These are phyloP conservation scores for Botrytis cinerea DNA, from an alignment of 2,329 filamentous ascomycete species.

Conservation along the genomic window DNA sequence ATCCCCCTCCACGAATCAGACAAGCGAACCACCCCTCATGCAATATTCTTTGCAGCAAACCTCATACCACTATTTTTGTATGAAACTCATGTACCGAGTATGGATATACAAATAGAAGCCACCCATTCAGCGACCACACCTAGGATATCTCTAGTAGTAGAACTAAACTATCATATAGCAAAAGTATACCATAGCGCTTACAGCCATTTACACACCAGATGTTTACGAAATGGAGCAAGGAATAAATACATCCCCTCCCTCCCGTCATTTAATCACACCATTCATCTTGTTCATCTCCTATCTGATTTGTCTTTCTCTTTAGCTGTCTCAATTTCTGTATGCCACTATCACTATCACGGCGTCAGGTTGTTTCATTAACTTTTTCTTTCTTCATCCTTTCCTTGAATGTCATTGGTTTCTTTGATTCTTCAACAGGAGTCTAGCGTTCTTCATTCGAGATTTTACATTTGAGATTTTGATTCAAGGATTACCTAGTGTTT, in stretches of 20 bases:
- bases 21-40: not conserved
- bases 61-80: not conserved
- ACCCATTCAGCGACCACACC: constrained; percentile 2
- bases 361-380: constrained; percentile 3
- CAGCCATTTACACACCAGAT: not conserved
- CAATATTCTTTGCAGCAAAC: not conserved
- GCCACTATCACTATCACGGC: constrained; percentile 18
- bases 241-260: constrained; percentile 1
- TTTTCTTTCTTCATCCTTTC: not conserved
- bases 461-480: not conserved
- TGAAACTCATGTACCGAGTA: not conserved
- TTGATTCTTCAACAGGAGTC: not conserved
- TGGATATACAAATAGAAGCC: not conserved
- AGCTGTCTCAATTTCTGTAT: constrained; percentile 6
- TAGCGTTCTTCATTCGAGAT: not conserved
- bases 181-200: constrained; percentile 5
- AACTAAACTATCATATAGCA: not conserved
- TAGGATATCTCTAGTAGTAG: not conserved
- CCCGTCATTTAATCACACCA: not conserved
- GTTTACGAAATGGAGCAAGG: not conserved
- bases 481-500: not conserved
- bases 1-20: not conserved
- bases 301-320: not conserved
- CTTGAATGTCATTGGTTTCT: not conserved
- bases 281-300: not conserved